Conservation (phyloP, 75 land plant species). For the Isoetes taiwanensis region DNA sequence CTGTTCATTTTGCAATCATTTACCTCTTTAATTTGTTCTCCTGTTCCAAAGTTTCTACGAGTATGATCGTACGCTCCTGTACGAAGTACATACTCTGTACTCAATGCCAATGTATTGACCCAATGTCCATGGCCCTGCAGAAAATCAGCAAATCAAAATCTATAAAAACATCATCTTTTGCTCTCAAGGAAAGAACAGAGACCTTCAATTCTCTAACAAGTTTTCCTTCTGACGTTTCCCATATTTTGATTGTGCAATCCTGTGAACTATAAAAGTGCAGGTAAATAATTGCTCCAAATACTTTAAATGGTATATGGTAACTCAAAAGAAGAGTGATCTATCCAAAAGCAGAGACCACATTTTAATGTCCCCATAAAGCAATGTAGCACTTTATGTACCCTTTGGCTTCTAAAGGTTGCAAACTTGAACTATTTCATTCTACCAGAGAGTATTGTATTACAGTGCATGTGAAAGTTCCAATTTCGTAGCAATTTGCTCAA, state of each 20-base stretch:
- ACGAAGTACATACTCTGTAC: conserved; percentile 85
- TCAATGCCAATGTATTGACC: conserved; percentile 90
- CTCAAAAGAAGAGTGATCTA: no score
- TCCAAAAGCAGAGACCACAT: no score
- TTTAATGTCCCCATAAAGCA: no score
- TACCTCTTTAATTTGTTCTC: conserved; percentile 92
- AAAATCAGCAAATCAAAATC: neutral
- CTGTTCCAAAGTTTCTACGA: conserved; percentile 48
- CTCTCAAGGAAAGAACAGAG: neutral
- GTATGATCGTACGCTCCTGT: conserved; percentile 92
- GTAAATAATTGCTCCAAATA: no score
- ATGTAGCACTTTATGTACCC: no score
- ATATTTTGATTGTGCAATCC: conserved; percentile 96
- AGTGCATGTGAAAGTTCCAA: no score
- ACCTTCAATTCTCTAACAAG: conserved; percentile 91
- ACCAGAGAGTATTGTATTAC: no score
- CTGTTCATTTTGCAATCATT: no score
- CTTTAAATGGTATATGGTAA: no score
- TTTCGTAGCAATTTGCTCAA: no score
- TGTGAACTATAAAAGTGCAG: conserved; percentile 49
- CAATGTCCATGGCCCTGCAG: conserved; percentile 94
- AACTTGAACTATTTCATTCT: no score
- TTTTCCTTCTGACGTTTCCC: conserved; percentile 92
- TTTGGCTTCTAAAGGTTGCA: no score
- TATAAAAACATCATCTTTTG: neutral